Percentiles rank a stretch among this genome's conserved stretches.
These are phyloP conservation scores for Porcisia hertigi DNA, from an alignment of 208 protist genomes.

Conservation along the genomic window DNA sequence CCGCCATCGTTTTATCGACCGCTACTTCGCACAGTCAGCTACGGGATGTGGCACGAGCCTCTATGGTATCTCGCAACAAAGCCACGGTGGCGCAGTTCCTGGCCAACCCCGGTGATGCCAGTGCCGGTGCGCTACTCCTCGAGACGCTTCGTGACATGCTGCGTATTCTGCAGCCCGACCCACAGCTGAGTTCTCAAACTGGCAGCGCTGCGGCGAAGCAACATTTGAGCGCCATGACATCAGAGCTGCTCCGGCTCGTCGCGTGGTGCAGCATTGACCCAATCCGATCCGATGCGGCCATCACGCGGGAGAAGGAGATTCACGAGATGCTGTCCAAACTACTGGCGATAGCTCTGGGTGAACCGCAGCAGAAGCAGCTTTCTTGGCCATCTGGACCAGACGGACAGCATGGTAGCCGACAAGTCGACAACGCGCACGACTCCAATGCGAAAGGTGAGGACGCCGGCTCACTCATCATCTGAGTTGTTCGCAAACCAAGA, in stretches of 20 bases:
- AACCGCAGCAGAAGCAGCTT: constrained; percentile 1
- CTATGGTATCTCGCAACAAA: constrained; percentile 49
- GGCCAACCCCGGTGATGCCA: constrained; percentile 36
- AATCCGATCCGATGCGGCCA: constrained; percentile 8
- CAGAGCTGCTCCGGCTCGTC: constrained; percentile 31
- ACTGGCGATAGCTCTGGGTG: constrained; percentile 6
- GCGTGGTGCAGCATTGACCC: constrained; percentile 17
- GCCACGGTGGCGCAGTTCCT: constrained; percentile 48
- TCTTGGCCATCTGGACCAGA: not conserved
- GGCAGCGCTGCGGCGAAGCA: not conserved
- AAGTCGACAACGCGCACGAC: not conserved
- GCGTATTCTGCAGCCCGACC: constrained; percentile 15
- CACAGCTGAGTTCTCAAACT: not conserved
- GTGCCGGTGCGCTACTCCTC: constrained; percentile 35
- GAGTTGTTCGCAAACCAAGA: not conserved
- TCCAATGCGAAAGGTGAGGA: not conserved
- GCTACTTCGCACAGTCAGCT: constrained; percentile 39
- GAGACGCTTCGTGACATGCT: constrained; percentile 31
- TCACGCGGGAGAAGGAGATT: constrained; percentile 20
- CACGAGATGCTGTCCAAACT: constrained; percentile 18
- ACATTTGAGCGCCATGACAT: constrained; percentile 7
- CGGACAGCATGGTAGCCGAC: not conserved
- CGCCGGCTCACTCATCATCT: not conserved
- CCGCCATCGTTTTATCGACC: not conserved
- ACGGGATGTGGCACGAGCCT: constrained; percentile 45